Base-by-base conservation (phyloP, 2,329 filamentous ascomycete species). In the Neonectria sp. region DNA sequence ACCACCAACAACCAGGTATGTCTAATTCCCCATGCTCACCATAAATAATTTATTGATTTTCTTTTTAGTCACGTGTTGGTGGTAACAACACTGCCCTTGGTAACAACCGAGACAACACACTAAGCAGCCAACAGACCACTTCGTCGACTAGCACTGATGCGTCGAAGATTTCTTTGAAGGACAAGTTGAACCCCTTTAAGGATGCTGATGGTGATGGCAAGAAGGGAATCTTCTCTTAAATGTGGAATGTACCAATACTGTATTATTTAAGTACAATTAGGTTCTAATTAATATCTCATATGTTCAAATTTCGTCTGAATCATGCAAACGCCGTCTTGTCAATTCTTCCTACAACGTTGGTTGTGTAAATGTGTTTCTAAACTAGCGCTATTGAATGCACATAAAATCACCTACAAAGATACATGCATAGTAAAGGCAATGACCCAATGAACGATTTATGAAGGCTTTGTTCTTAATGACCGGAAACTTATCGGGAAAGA, bases 151-250 rank as follows among this genome's bases (percentile, higher is more conserved):
- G 21, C 29, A 9, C 56, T 8, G 9, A 8, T 2, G 31, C 37
- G 2, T 13, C 40, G 21, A 71, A 73, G 60, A 21, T 59, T 1
- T 73, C 72, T 0, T 15, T 75, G 7, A 63, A 66, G n/a, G 73
- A 75, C 37, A 72, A 69, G 62, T 2, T 75, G 13, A 73, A 75
- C 64, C 73, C 73, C 0, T 69, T 72, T 56, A 72, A 71, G 64
- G 72, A 75, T 24, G 65, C 73, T 1, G 73, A 75, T 60, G 68
- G 71, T 1, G 73, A 75, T 25, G 73, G 73, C 0, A 72, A 75
- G 66, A 73, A 68, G 59, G 73, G 73, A 2, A 68, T 75, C 2
- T 65, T 75, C 58, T 57, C 58, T 24, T 75, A 63, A 53, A 37
- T 37, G 43, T 40, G 24, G 29, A 55, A 21, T 24, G 9, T 6